Evolutionary conservation across 2,329 filamentous ascomycete genomes (phyloP), one percentile per base, ranked within the genome.

Genomic region (Arthrinium puccinioides): DNA sequence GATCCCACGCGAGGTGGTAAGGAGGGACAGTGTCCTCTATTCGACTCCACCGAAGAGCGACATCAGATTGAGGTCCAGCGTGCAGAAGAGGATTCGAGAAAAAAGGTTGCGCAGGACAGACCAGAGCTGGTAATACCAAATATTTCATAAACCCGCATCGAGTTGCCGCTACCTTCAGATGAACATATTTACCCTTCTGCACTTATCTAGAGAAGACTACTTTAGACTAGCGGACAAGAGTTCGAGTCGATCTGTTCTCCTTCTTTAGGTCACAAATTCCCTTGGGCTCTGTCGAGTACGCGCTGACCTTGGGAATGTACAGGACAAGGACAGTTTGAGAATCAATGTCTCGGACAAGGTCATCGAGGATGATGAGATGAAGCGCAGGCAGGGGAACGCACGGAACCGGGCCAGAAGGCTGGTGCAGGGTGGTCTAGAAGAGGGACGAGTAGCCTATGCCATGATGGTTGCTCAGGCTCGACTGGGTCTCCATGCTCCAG

Each of bases 61-160:
- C 82, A 88, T 45, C 62, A 77, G 18, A 53, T 69, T 7, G 83
- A 87, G 45, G 75, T 85, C 13, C 65, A 66, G 14, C 65, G 62
- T 14, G 85, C 84, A 2, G 78, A 83, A 48, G 63, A 69, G 32
- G 63, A 65, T 27, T 75, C 76, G 1, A 68, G 75, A 16, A 65
- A 70, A 29, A 70, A 72, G 49, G 61, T 81, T 4, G 59, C 67
- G 11, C 62, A 68, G 16, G 69, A 79, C 21, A 72, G 87, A 44
- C 82, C 83, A 0, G 64, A 72, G 4, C 51, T 87, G n/a, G 53
- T 57, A 66, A 48, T 50, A 43, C 14, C 15, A 37, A 13, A 21
- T 37, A 21, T 43, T 25, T 14, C 37, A 29, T 26, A 33, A 31
- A 20, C 31, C 21, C n/a, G n/a, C n/a, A n/a, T n/a, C n/a, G n/a